Evolutionary conservation across 306 rosid species (phyloP).

Genomic region (Myrica gale): DNA sequence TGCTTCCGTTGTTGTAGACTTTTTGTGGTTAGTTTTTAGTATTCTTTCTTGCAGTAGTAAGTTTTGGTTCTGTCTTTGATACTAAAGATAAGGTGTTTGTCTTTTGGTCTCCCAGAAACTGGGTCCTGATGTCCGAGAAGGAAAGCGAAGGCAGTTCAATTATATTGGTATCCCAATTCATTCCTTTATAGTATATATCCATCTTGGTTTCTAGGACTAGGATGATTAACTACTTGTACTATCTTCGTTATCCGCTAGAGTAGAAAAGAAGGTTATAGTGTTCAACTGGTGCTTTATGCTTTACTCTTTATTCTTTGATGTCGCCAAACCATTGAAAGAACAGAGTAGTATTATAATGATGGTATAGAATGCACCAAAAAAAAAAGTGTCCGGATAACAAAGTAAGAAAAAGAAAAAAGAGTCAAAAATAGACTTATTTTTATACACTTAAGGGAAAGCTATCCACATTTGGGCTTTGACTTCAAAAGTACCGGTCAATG

Average conservation of each 20-base stretch:
- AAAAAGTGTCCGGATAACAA: too few relatives aligned
- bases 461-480: too few relatives aligned
- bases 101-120: slow-evolving; percentile 60
- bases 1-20: slow-evolving; percentile 19
- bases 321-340: too few relatives aligned
- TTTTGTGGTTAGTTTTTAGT: slow-evolving; percentile 32
- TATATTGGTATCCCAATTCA: slow-evolving; percentile 63
- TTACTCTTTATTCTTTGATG: not conserved
- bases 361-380: too few relatives aligned
- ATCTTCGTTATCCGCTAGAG: not conserved
- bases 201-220: not conserved
- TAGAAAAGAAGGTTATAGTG: not conserved
- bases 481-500: too few relatives aligned
- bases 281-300: not conserved
- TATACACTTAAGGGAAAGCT: too few relatives aligned
- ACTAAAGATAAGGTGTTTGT: slow-evolving; percentile 61
- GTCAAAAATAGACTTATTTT: too few relatives aligned
- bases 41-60: slow-evolving; percentile 5
- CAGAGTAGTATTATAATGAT: too few relatives aligned
- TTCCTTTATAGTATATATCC: not conserved
- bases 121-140: slow-evolving; percentile 89
- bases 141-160: slow-evolving; percentile 84
- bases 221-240: not conserved
- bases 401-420: too few relatives aligned
- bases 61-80: slow-evolving; percentile 4